phyloP scores from a whole-genome alignment of 2,329 filamentous ascomycete genomes.

The Penicillium aurantiogriseum region DNA sequence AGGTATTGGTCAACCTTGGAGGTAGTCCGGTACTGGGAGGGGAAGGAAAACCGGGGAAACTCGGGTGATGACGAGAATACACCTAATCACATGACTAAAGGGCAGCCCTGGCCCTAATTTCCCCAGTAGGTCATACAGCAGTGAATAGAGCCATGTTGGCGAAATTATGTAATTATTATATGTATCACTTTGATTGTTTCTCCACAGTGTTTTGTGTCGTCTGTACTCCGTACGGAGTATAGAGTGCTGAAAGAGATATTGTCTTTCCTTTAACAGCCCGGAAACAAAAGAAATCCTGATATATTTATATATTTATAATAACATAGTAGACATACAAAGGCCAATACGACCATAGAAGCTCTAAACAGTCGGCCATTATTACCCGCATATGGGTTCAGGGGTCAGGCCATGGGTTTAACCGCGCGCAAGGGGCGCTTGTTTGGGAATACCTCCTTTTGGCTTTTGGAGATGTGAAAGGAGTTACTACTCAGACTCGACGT shows the following conservation, averaged over 20 bases:
- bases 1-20: conserved; percentile 15
- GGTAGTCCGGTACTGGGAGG: conserved; percentile 8
- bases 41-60: conserved; percentile 8
- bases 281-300: not conserved
- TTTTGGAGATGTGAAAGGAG: conserved; percentile 28
- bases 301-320: not conserved
- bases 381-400: conserved; percentile 10
- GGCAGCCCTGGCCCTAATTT: conserved; percentile 11
- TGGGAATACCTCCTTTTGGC: conserved; percentile 35
- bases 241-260: not conserved
- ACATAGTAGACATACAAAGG: not conserved
- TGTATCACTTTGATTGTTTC: not conserved
- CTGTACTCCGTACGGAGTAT: not conserved
- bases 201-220: not conserved
- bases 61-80: conserved; percentile 13
- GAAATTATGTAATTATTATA: not conserved
- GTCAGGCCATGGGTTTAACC: conserved; percentile 27
- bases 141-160: not conserved
- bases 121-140: not conserved
- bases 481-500: conserved; percentile 10
- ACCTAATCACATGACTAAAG: conserved; percentile 8
- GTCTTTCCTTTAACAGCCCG: not conserved
- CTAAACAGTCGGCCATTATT: not conserved
- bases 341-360: not conserved
- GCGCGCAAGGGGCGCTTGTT: conserved; percentile 43